These are phyloP conservation scores for Salix suchowensis DNA, from an alignment of 345 rosid genomes.

Conservation along the genomic window DNA sequence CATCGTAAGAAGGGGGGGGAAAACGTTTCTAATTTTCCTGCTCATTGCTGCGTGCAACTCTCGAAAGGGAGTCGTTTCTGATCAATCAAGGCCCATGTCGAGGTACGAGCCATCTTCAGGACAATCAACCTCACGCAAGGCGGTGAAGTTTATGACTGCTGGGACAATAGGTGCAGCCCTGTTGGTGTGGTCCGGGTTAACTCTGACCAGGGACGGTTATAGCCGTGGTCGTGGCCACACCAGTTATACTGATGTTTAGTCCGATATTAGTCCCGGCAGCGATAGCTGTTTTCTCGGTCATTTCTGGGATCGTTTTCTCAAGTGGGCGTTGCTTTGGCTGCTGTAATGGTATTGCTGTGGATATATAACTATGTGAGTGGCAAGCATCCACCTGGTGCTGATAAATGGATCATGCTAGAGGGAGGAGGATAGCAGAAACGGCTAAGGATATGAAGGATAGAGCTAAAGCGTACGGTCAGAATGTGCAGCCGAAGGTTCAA, in stretches of 20 bases:
- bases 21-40: neutral
- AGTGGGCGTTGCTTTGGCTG: constrained; percentile 56
- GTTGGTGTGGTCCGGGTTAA: constrained; percentile 44
- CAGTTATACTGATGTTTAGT: constrained; percentile 51
- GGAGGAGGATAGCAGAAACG: constrained; percentile 27
- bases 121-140: constrained; percentile 28
- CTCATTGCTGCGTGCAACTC: neutral
- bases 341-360: constrained; percentile 52
- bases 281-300: constrained; percentile 22
- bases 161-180: constrained; percentile 35
- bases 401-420: constrained; percentile 48
- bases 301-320: constrained; percentile 46
- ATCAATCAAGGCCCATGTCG: constrained; percentile 23
- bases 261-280: constrained; percentile 63
- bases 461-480: constrained; percentile 55
- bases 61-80: constrained; percentile 4
- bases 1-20: neutral
- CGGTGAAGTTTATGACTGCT: constrained; percentile 52
- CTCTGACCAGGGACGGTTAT: constrained; percentile 51
- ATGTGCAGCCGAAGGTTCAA: constrained; percentile 43
- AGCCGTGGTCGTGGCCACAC: constrained; percentile 51
- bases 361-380: constrained; percentile 55
- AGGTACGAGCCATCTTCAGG: neutral
- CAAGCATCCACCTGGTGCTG: constrained; percentile 59
- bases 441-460: constrained; percentile 45